Evolutionary conservation across 1,139 yeast genomes (phyloP), one percentile per base, ranked within the genome.

Genomic region (Yamadazyma friedrichii): DNA sequence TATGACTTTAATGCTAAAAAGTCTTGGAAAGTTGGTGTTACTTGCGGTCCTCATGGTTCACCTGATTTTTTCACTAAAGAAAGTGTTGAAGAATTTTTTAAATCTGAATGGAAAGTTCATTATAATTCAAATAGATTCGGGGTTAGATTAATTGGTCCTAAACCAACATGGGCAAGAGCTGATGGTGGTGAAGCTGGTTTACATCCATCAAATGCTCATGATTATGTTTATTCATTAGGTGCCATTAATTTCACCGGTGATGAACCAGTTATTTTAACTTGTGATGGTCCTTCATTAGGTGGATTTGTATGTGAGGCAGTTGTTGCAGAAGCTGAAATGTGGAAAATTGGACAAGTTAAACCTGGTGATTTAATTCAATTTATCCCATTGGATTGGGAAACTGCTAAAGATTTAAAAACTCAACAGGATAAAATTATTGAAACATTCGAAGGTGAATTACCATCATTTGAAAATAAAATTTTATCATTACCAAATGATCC

Each of bases 181-280:
- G 96, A 89, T 62, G 98, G 98, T 65, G 98, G 98, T 43, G 96
- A 89, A 59, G 98, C 95, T 46, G 98, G 98, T 44, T 72, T 91
- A 58, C 98, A 93, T 68, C 98, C 98, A 41, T 89, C 97, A 13
- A 93, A 93, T 65, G 93, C 96, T 36, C 98, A 91, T 60, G 98
- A 93, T 68, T 93, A 93, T 59, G 98, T 91, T 40, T 93, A 93
- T 62, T 88, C 98, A 1, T 70, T 91, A 46, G 98, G 98, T 55
- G 98, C 98, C 29, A 84, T 93, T 62, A 93, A 93, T 64, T 93
- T 93, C 59, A 91, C 98, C 25, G 98, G 98, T 64, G 98, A 93
- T 64, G 98, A 91, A 63, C 98, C 98, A 3, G 98, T 93, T 28
- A 88, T 93, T 51, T 76, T 93, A 63, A 88, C 98, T 9, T 88